phyloP scores from a whole-genome alignment of 441 rosid genomes.

The Pelargonium cotyledonis region DNA sequence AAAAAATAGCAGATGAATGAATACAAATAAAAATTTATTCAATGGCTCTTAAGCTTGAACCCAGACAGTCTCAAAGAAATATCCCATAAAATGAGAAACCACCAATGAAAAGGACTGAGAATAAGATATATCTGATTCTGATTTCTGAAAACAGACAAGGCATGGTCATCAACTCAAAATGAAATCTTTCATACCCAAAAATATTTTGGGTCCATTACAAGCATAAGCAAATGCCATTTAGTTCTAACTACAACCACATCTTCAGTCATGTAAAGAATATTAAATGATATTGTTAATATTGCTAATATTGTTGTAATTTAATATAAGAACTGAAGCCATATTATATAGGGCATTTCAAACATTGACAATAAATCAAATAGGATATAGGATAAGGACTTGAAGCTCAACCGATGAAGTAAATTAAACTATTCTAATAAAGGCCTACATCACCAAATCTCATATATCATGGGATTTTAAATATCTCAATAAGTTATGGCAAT shows the following conservation, averaged over 20 bases:
- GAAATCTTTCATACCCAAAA: background rate
- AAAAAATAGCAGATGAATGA: background rate
- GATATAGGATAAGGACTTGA: too few relatives aligned
- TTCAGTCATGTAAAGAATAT: background rate
- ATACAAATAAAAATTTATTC: too few relatives aligned
- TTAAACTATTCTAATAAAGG: too few relatives aligned
- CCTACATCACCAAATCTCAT: too few relatives aligned
- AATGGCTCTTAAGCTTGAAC: background rate
- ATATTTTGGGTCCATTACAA: background rate
- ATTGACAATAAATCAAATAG: too few relatives aligned
- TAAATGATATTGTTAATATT: too few relatives aligned
- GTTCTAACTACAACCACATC: background rate
- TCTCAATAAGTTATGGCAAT: too few relatives aligned
- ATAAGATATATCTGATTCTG: background rate
- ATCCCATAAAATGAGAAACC: background rate
- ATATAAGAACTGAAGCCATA: too few relatives aligned
- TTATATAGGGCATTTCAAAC: too few relatives aligned
- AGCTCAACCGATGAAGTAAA: too few relatives aligned
- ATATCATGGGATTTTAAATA: too few relatives aligned
- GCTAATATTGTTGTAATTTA: background rate
- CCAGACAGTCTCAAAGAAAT: background rate
- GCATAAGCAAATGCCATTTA: too few relatives aligned
- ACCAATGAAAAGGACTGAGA: background rate
- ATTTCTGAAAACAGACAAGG: background rate
- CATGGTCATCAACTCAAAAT: background rate